These are phyloP conservation scores for Podospora tetraspora DNA, from an alignment of 495 filamentous ascomycete species.

Conservation along the genomic window DNA sequence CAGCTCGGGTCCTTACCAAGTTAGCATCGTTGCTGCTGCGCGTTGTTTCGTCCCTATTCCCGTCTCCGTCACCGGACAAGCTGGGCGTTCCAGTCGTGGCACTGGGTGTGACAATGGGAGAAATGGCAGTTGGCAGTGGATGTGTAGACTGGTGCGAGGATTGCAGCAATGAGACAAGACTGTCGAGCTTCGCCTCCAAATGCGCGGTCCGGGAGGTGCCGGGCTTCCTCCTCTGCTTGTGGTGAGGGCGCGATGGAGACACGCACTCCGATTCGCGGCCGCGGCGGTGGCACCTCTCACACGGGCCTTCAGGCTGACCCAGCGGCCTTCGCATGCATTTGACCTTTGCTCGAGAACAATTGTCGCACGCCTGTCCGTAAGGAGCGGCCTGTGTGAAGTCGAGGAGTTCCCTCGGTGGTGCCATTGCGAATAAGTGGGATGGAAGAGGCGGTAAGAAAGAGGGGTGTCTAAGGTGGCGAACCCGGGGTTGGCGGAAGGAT, in stretches of 20 bases:
- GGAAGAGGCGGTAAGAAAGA: not conserved
- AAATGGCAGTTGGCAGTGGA: not conserved
- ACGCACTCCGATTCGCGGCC: slow-evolving; percentile 33
- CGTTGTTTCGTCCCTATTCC: not conserved
- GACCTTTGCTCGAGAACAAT: slow-evolving; percentile 49
- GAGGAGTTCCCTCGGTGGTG: not conserved
- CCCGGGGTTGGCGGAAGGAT: not conserved
- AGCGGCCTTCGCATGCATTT: slow-evolving; percentile 40
- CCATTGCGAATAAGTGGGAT: not conserved
- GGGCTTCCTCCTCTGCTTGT: slow-evolving; percentile 27
- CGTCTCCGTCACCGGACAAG: not conserved
- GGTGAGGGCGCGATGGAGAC: slow-evolving; percentile 32
- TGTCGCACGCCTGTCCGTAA: slow-evolving; percentile 47
- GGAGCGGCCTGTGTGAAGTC: slow-evolving; percentile 21
- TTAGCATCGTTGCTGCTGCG: not conserved
- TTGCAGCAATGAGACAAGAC: slow-evolving; percentile 44
- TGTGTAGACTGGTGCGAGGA: slow-evolving; percentile 5
- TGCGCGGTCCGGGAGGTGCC: slow-evolving; percentile 31
- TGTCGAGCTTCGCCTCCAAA: slow-evolving; percentile 50
- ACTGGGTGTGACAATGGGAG: not conserved
- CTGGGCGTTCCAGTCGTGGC: not conserved
- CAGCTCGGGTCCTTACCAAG: not conserved
- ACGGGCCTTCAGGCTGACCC: slow-evolving; percentile 26
- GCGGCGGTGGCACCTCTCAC: slow-evolving; percentile 48
- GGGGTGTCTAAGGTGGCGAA: not conserved